Conservation (phyloP, 768 basidiomycete species). For the Strobilomyces dryophilus region DNA sequence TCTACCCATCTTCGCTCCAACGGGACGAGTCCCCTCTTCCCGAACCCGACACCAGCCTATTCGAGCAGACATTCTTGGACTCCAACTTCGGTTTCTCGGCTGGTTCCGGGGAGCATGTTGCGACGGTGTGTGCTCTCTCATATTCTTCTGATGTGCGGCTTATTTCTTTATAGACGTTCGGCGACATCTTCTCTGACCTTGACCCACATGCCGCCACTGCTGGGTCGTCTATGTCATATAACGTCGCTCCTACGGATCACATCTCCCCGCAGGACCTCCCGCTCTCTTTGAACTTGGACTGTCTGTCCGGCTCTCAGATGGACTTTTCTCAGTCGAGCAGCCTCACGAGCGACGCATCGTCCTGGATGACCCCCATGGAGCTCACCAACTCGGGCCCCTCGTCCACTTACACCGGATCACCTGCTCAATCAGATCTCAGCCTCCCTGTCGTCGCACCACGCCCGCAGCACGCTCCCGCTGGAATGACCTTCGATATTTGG, state of each 20-base stretch:
- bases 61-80: slow-evolving; percentile 40
- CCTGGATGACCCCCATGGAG: slow-evolving; percentile 17
- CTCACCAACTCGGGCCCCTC: slow-evolving; percentile 33
- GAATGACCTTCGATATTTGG: slow-evolving; percentile 19
- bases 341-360: not conserved
- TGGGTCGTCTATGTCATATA: slow-evolving; percentile 6
- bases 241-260: slow-evolving; percentile 26
- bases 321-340: slow-evolving; percentile 6
- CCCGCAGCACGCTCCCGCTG: slow-evolving; percentile 15
- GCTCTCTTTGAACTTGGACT: slow-evolving; percentile 6
- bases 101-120: slow-evolving; percentile 5
- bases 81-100: slow-evolving; percentile 25
- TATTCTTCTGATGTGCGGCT: not conserved
- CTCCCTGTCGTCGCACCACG: slow-evolving; percentile 28
- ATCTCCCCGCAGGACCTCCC: slow-evolving; percentile 19
- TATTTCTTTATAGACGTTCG: slow-evolving; percentile 13
- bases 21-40: slow-evolving; percentile 47
- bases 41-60: slow-evolving; percentile 44
- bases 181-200: slow-evolving; percentile 23
- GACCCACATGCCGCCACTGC: slow-evolving; percentile 17
- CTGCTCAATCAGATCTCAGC: slow-evolving; percentile 28
- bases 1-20: slow-evolving; percentile 28
- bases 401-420: slow-evolving; percentile 42
- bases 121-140: slow-evolving; percentile 10
- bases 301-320: slow-evolving; percentile 5